These are phyloP conservation scores for Candida glaebosa DNA, from an alignment of 805 yeast genomes.

Conservation along the genomic window DNA sequence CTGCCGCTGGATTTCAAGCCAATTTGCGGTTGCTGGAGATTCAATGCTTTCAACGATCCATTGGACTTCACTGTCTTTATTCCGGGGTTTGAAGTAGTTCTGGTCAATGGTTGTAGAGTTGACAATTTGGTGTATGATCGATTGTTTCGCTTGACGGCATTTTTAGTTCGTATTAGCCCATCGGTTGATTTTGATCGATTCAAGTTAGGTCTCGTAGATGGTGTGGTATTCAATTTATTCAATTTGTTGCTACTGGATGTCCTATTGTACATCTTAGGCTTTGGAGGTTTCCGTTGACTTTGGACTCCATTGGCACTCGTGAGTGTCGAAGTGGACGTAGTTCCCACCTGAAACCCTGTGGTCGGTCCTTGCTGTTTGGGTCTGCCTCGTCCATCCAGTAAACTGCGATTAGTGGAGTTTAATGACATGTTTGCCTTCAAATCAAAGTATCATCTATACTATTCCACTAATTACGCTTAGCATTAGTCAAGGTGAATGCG, in stretches of 20 bases:
- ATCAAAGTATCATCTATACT: neutral
- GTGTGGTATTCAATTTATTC: conserved; percentile 8
- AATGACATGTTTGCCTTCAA: neutral
- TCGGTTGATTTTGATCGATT: conserved; percentile 41
- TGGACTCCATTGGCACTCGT: neutral
- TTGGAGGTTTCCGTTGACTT: neutral
- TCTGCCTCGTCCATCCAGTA: neutral
- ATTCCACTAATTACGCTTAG: neutral
- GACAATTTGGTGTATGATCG: conserved; percentile 35
- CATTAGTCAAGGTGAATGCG: too few species aligned
- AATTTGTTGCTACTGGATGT: conserved; percentile 27
- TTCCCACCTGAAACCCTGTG: neutral
- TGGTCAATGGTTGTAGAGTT: conserved; percentile 35
- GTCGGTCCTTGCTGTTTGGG: neutral
- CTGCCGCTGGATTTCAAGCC: conserved; percentile 37
- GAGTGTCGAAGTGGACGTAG: conserved; percentile 6
- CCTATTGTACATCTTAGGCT: conserved; percentile 17
- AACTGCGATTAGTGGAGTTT: neutral
- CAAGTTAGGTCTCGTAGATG: conserved; percentile 25
- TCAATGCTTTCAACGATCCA: conserved; percentile 30
- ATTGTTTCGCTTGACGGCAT: conserved; percentile 29
- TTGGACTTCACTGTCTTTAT: conserved; percentile 29
- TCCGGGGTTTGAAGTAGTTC: conserved; percentile 28
- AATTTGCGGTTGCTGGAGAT: neutral
- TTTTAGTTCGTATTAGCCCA: conserved; percentile 26